These are phyloP conservation scores for Brassica juncea DNA, from an alignment of 345 rosid genomes.

Conservation along the genomic window DNA sequence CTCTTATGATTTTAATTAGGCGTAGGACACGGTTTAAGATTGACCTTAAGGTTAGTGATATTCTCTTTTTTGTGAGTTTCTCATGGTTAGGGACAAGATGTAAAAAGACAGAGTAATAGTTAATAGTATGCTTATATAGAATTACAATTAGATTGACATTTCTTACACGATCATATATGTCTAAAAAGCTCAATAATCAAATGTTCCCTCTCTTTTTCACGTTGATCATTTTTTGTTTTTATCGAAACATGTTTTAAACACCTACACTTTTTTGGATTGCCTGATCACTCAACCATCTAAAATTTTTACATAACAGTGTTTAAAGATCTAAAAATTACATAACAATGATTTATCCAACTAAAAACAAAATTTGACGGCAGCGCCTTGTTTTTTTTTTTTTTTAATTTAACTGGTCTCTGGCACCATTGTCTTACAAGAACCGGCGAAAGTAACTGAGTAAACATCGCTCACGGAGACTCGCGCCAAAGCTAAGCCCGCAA, in stretches of 20 bases:
- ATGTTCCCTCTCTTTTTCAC: not conserved
- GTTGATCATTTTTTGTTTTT: not conserved
- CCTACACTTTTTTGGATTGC: conserved; percentile 1
- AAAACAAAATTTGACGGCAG: not conserved
- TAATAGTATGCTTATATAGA: too few relatives aligned
- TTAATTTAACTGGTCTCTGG: conserved; percentile 7
- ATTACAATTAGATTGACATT: too few relatives aligned
- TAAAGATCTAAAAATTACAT: not conserved
- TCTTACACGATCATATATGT: too few relatives aligned
- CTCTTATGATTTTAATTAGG: too few relatives aligned
- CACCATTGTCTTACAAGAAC: conserved; percentile 1
- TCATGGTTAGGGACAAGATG: too few relatives aligned
- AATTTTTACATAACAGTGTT: not conserved
- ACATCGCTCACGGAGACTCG: not conserved
- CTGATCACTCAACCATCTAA: not conserved
- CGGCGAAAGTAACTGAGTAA: conserved; percentile 1
- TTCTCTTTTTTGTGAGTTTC: too few relatives aligned
- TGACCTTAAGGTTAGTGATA: too few relatives aligned
- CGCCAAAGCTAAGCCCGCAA: conserved; percentile 2
- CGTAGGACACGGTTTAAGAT: too few relatives aligned
- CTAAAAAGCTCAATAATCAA: too few relatives aligned
- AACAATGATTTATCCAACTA: not conserved
- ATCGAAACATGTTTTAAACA: not conserved
- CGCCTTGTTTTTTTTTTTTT: not conserved
- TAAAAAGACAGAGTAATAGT: too few relatives aligned